A percentile compares a stretch with the other conserved stretches of the same genome.
These are phyloP conservation scores for Digitaria exilis DNA, from an alignment of 202 grass and related monocot species.

Conservation along the genomic window DNA sequence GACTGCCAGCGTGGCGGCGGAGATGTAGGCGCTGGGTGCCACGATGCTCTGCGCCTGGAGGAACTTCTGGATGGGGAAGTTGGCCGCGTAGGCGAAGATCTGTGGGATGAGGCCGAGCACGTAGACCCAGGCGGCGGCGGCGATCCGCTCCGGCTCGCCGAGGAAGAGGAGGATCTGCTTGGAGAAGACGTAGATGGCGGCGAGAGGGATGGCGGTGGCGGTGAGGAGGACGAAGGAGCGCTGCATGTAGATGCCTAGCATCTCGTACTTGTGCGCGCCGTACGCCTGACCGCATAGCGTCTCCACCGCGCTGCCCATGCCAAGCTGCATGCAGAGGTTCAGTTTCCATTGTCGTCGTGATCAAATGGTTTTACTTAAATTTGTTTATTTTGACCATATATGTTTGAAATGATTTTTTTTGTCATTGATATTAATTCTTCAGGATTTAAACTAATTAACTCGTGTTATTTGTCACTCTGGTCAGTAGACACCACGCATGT, in stretches of 20 bases:
- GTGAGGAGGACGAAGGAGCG: slow-evolving; percentile 64
- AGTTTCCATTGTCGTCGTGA: too few species aligned
- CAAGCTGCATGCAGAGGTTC: neutral
- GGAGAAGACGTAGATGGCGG: slow-evolving; percentile 63
- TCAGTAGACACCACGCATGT: too few species aligned
- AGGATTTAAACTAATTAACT: too few species aligned
- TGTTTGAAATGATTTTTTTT: too few species aligned
- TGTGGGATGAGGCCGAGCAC: slow-evolving; percentile 74
- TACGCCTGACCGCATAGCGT: neutral
- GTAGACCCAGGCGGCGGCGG: neutral
- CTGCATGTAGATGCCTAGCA: slow-evolving; percentile 79
- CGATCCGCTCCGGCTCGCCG: slow-evolving; percentile 58
- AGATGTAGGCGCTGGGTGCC: slow-evolving; percentile 72
- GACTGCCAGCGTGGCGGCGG: neutral
- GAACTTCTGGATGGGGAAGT: slow-evolving; percentile 97
- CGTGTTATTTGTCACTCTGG: too few species aligned
- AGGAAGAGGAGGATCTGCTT: slow-evolving; percentile 53
- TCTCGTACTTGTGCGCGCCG: slow-evolving; percentile 64
- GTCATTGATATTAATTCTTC: too few species aligned
- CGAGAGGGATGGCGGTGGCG: slow-evolving; percentile 51
- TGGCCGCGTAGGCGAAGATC: slow-evolving; percentile 85
- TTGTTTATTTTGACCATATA: neutral
- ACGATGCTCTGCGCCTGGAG: slow-evolving; percentile 91
- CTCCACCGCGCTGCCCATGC: neutral
- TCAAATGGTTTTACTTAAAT: neutral